Conservation (phyloP, 129 eudicot species). For the Glebionis coronaria region DNA sequence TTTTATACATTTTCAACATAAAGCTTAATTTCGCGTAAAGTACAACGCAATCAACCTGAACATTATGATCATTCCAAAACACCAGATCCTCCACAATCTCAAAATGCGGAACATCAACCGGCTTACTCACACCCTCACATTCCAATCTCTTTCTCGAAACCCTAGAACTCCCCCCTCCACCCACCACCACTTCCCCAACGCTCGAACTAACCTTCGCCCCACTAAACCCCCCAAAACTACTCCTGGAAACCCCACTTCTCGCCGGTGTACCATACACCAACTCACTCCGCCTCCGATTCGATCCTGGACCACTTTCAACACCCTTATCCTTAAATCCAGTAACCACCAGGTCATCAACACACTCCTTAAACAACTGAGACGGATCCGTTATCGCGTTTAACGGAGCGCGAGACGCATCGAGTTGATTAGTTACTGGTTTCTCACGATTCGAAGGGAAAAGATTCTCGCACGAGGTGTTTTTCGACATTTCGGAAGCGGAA, state of each 20-base stretch:
- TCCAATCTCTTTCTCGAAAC: conserved; percentile 47
- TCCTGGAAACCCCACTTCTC: conserved; percentile 35
- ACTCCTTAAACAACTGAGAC: conserved; percentile 41
- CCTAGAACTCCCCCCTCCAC: conserved; percentile 44
- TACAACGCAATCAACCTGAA: conserved; percentile 53
- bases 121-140: conserved; percentile 22
- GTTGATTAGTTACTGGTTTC: conserved; percentile 7
- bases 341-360: conserved; percentile 17
- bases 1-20: neutral
- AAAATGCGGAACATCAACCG: conserved; percentile 53
- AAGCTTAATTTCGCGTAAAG: neutral
- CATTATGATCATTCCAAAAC: conserved; percentile 91
- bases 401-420: conserved; percentile 42
- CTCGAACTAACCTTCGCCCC: conserved; percentile 39
- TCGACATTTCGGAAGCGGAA: conserved; percentile 26
- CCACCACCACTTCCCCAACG: conserved; percentile 30
- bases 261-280: conserved; percentile 64
- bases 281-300: conserved; percentile 26
- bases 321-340: conserved; percentile 31
- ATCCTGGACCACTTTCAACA: conserved; percentile 19
- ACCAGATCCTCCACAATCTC: conserved; percentile 69
- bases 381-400: conserved; percentile 69
- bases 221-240: conserved; percentile 35
- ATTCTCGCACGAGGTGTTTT: conserved; percentile 38
- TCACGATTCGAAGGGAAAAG: conserved; percentile 16